Conservation (phyloP, 768 basidiomycete genomes). For the Lepiota brunneoincarnata region DNA sequence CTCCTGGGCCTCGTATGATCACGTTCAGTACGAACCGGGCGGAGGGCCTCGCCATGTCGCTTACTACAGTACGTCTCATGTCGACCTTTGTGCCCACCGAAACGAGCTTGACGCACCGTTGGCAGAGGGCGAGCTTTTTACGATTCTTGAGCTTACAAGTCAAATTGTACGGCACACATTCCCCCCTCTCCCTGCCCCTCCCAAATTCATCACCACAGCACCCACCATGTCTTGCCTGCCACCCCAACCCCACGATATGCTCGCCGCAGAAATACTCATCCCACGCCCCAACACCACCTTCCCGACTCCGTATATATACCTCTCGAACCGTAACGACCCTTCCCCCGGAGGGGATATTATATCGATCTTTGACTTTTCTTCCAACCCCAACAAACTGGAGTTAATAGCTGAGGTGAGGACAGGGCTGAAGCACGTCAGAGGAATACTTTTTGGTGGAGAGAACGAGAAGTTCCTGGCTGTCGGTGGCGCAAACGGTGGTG, state of each 20-base stretch:
- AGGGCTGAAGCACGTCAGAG: constrained; percentile 68
- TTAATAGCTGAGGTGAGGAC: constrained; percentile 64
- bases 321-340: constrained; percentile 75
- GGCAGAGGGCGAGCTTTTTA: constrained; percentile 62
- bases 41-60: constrained; percentile 72
- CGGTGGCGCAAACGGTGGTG: constrained; percentile 62
- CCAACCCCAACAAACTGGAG: constrained; percentile 37
- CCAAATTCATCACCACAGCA: constrained; percentile 42
- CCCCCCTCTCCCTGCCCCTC: constrained; percentile 36
- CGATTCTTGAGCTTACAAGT: constrained; percentile 64
- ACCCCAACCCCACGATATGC: constrained; percentile 46
- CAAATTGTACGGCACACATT: constrained; percentile 54
- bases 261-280: constrained; percentile 69
- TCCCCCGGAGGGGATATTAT: constrained; percentile 69
- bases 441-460: constrained; percentile 62
- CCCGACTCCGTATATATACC: constrained; percentile 60
- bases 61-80: constrained; percentile 47
- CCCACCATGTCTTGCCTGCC: constrained; percentile 47
- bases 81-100: background rate
- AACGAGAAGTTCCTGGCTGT: constrained; percentile 61
- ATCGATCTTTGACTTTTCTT: constrained; percentile 59
- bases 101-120: background rate
- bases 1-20: constrained; percentile 47
- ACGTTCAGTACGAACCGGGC: constrained; percentile 49
- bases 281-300: constrained; percentile 49